Evolutionary conservation across 2,329 filamentous ascomycete species (phyloP).

Genomic region (Monilinia vaccinii-corymbosi): DNA sequence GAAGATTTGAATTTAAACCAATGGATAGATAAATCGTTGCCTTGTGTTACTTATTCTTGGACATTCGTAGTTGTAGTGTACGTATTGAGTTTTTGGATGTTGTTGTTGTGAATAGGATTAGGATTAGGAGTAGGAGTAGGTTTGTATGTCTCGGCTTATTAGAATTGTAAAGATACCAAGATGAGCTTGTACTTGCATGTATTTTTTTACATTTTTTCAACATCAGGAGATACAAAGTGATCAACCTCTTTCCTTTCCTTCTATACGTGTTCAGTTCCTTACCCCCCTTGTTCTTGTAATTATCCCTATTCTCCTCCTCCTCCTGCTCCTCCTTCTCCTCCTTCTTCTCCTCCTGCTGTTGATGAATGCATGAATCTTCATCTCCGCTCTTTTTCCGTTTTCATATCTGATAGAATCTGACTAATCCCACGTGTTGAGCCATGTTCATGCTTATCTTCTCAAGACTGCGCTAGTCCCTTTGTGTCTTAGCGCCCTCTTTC

Average conservation of each 20-base stretch:
- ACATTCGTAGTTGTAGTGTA: too few relatives aligned
- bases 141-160: too few relatives aligned
- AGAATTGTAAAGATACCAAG: not conserved
- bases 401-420: not conserved
- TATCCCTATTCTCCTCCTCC: too few relatives aligned
- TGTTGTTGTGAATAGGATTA: too few relatives aligned
- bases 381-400: slow-evolving; percentile 2
- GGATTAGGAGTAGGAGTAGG: not conserved
- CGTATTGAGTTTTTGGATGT: too few relatives aligned
- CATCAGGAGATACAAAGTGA: not conserved
- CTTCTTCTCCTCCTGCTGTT: not conserved
- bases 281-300: not conserved
- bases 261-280: not conserved
- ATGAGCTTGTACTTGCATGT: not conserved
- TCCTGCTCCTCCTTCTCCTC: not conserved
- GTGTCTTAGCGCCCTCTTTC: not conserved
- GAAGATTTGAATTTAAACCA: too few relatives aligned
- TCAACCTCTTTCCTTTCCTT: not conserved
- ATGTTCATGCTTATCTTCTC: not conserved
- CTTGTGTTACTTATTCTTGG: not conserved
- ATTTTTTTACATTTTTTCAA: not conserved
- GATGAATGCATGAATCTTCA: not conserved
- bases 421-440: not conserved
- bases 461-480: not conserved
- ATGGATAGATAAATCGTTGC: not conserved